These are phyloP conservation scores for Leishmania turanica DNA, from an alignment of 208 protist species.

Conservation along the genomic window DNA sequence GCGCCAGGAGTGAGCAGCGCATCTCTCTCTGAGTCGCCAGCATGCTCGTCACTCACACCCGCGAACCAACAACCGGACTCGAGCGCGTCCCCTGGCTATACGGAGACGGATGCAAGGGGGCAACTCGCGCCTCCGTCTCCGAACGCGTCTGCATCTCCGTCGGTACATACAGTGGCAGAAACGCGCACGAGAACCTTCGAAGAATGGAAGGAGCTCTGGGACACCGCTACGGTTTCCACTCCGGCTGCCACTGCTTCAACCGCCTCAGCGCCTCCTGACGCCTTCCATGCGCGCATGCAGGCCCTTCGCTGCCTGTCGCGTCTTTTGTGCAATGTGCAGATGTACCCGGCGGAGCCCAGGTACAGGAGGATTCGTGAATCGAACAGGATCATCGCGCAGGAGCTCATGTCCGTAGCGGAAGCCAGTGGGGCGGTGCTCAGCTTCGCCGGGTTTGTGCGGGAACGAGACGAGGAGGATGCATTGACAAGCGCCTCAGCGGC, in stretches of 20 bases:
- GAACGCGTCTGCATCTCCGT: too few species aligned
- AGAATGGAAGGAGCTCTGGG: constrained; percentile 26
- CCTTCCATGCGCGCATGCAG: constrained; percentile 23
- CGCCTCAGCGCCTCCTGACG: background rate
- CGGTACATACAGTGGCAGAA: background rate
- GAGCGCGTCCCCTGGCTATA: background rate
- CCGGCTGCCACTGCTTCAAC: background rate
- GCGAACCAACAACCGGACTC: background rate
- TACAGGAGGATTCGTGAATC: constrained; percentile 54
- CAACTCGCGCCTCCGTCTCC: too few species aligned
- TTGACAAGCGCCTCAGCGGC: background rate
- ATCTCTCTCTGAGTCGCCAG: background rate
- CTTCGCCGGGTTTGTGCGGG: constrained; percentile 48
- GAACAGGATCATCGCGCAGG: constrained; percentile 38
- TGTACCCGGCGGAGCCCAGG: constrained; percentile 44
- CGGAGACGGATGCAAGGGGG: background rate
- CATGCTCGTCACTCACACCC: background rate
- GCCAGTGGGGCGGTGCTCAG: constrained; percentile 40
- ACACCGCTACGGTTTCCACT: background rate
- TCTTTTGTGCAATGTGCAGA: constrained; percentile 50
- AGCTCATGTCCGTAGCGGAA: constrained; percentile 54
- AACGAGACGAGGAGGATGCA: background rate
- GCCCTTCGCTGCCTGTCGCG: constrained; percentile 48
- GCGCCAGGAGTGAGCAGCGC: background rate
- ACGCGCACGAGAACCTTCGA: background rate